These are phyloP conservation scores for Pterocarpus santalinus DNA, from an alignment of 306 rosid species.

Conservation along the genomic window DNA sequence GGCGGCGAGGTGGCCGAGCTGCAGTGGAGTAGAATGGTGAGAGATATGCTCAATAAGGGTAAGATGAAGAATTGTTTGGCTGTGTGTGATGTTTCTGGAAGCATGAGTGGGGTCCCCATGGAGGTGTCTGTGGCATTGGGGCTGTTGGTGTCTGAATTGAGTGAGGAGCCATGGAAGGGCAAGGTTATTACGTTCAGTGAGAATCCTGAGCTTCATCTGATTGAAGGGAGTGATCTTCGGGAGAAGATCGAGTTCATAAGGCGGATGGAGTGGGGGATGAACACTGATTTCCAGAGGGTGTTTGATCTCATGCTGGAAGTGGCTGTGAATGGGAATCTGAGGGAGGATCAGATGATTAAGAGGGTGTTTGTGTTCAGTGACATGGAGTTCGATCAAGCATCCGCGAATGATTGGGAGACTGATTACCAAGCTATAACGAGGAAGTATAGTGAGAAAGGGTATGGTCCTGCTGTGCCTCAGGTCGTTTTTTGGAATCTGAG, in stretches of 20 bases:
- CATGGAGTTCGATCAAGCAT: constrained; percentile 77
- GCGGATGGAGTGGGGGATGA: constrained; percentile 54
- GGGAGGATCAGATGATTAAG: constrained; percentile 68
- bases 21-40: constrained; percentile 81
- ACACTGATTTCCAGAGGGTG: constrained; percentile 73
- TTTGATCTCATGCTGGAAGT: constrained; percentile 65
- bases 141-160: constrained; percentile 67
- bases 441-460: constrained; percentile 64
- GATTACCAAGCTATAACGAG: constrained; percentile 67
- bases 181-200: constrained; percentile 66
- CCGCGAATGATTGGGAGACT: constrained; percentile 65
- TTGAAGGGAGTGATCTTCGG: constrained; percentile 55
- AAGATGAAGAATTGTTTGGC: constrained; percentile 63
- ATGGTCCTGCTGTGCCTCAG: constrained; percentile 64
- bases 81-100: constrained; percentile 68
- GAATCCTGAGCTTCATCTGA: constrained; percentile 60
- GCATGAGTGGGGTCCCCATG: constrained; percentile 64
- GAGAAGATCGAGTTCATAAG: constrained; percentile 55
- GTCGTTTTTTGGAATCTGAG: constrained; percentile 82
- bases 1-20: constrained; percentile 67
- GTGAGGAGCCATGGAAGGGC: constrained; percentile 76
- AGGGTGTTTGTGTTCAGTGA: constrained; percentile 76
- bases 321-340: constrained; percentile 68
- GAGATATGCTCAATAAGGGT: constrained; percentile 59
- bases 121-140: constrained; percentile 74